Evolutionary conservation across 208 protist genomes (phyloP), one percentile per base, ranked within the genome.

Genomic region (Trypanosomatidae sp.): DNA sequence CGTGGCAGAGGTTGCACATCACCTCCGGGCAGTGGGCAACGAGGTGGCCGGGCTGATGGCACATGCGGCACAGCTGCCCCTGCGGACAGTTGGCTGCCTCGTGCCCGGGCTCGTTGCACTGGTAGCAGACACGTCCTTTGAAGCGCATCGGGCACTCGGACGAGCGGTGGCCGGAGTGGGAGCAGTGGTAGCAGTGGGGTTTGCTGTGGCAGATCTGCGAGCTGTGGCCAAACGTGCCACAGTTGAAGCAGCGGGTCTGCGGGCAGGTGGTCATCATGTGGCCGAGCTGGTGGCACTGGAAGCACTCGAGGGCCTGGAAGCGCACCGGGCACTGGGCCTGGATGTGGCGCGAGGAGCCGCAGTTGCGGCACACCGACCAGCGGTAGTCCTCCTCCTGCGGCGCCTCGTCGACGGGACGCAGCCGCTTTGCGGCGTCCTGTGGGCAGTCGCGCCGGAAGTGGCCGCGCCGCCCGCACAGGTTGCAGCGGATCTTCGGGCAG

Each of bases 201-300:
- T 85, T 86, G 81, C 90, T 97, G 78, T 90, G 85, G 70, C 92
- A 97, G 47, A 91, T 76, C 73, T 92, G 88, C 1, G 89, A 92
- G 73, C 87, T 94, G 74, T 97, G 92, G 1, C 92, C 90, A 67
- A 90, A 94, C 55, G 81, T 87, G 67, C 92, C 92, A 70, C 90
- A 97, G 87, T 97, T 97, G 71, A 84, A 97, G 77, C 92, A 97
- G 60, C 90, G 92, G 2, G 90, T 96, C 66, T 87, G 80, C 3
- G 92, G 92, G 74, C 92, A 97, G 30, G 80, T 90, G 39, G 85
- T 87, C 85, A 90, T 90, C 80, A 90, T 82, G 72, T 97, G 92
- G 9, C 92, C 92, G 10, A 76, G 71, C 70, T 93, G 88, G 66
- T 97, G 92, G 71, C 90, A 97, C 76, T 94, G 90, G 69, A 75